Evolutionary conservation across 2,329 filamentous ascomycete genomes (phyloP).

Genomic region (Pseudogymnoascus sp.): DNA sequence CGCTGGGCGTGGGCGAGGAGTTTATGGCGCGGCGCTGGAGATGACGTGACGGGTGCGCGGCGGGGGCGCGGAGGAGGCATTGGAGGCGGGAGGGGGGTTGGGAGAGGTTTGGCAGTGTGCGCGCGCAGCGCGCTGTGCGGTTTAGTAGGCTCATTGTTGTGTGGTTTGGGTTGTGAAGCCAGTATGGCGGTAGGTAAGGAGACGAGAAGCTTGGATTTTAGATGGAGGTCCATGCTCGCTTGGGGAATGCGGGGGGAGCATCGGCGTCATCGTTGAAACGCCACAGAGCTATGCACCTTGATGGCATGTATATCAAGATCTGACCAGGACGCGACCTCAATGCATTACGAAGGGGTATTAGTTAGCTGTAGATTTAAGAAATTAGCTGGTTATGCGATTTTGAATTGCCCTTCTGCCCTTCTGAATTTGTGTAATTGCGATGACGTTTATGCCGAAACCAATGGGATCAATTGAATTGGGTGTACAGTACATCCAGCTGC

Average conservation of each 20-base stretch:
- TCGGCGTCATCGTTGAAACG: neutral
- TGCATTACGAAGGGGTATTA: neutral
- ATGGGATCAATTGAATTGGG: neutral
- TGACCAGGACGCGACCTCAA: neutral
- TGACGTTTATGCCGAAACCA: neutral
- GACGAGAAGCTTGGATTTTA: neutral
- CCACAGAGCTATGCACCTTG: neutral
- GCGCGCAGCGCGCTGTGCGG: neutral
- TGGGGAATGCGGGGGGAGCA: neutral
- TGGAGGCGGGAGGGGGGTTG: neutral
- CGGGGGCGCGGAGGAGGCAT: constrained; percentile 7
- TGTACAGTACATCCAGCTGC: neutral
- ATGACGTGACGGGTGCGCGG: neutral
- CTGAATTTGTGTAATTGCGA: neutral
- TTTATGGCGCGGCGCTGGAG: constrained; percentile 1
- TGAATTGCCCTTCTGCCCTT: neutral
- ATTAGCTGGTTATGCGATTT: neutral
- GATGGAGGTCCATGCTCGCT: neutral
- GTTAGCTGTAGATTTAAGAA: neutral
- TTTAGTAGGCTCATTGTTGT: constrained; percentile 1
- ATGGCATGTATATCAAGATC: neutral
- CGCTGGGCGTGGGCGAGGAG: neutral
- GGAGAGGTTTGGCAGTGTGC: neutral
- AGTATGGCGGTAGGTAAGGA: neutral
- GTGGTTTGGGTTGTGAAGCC: neutral